Evolutionary conservation across 345 rosid genomes (phyloP), one percentile per base, ranked within the genome.

Genomic region (Isatis tinctoria): DNA sequence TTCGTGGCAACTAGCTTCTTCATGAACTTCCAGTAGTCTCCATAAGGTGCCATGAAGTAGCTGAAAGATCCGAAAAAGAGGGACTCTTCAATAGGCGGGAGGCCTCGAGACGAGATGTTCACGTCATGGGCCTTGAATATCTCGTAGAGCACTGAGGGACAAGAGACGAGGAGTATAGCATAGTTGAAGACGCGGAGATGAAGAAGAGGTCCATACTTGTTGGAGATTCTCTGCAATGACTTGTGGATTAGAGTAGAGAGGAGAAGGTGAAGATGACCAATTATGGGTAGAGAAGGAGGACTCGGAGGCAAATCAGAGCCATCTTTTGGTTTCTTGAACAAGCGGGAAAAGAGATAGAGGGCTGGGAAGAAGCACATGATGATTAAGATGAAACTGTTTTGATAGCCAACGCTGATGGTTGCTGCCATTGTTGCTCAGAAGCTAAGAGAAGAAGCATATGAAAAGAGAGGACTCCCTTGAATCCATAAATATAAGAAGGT

Each of bases 121-220:
- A n/a, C n/a, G n/a, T n/a, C n/a, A n/a, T n/a, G n/a, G n/a, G n/a
- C n/a, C n/a, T n/a, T n/a, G n/a, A n/a, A n/a, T n/a, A n/a, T n/a
- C n/a, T n/a, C n/a, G n/a, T n/a, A n/a, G n/a, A n/a, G n/a, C n/a
- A n/a, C n/a, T n/a, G n/a, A n/a, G n/a, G n/a, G n/a, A n/a, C n/a
- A n/a, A n/a, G n/a, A n/a, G n/a, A 73, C 0, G 0, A 54, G 69
- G 11, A 20, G n/a, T n/a, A n/a, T n/a, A n/a, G n/a, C n/a, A n/a
- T n/a, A 1, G 10, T 10, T 51, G 45, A 62, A 39, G 62, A 73
- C 2, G 9, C 44, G 63, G 44, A 73, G 41, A 73, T 28, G 13
- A 24, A 73, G 63, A 6, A 73, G 8, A 39, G 76, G 40, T 26
- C 76, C 76, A 10, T 27, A 73, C 32, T 63, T 62, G 54, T 20